Base-by-base conservation (phyloP, 2,329 filamentous ascomycete species). In the Talaromyces sp. region DNA sequence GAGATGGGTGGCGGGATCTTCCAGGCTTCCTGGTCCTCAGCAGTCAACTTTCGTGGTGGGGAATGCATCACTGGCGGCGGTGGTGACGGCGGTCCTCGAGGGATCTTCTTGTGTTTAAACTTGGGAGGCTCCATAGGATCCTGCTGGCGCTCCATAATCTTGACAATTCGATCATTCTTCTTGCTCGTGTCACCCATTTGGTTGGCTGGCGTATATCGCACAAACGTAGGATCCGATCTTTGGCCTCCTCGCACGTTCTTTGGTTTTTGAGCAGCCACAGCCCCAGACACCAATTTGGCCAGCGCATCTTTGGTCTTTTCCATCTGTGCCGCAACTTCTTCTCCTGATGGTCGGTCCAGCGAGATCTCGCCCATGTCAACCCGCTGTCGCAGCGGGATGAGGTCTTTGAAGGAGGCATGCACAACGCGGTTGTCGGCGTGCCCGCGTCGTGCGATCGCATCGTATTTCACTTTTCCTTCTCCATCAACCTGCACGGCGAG, bases 51-150 rank as follows among this genome's bases (percentile, higher is more conserved):
- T 63, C 94, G 83, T 0, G 94, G 92, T 14, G 94, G 94, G 2
- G 91, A 96, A 74, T 96, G 92, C 86, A 99, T 91, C 54, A 99
- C 86, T 1, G 94, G 94, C 17, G 94, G 91, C 1, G 94, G 94
- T 3, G 94, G 94, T 56, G 89, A 94, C 0, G 93, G 92, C 10
- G 94, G 92, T 38, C 93, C 92, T 67, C 91, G 85, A 10, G 93
- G 93, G 61, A 99, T 96, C 79, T 97, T 96, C 82, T 97, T 97
- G 79, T 97, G 91, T 77, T 97, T 97, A 80, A 97, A 97, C 71
- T 97, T 97, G 1, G 94, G 93, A 1, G 94, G 94, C 71, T 97
- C 93, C 88, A 97, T 90, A 0, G 94, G 94, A 76, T 99, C 94
- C 66, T 88, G 84, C 74, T 97, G 93, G 59, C 91, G 84, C 74